phyloP scores from a whole-genome alignment of 176 grass and related monocot genomes.

The Aegilops speltoides region DNA sequence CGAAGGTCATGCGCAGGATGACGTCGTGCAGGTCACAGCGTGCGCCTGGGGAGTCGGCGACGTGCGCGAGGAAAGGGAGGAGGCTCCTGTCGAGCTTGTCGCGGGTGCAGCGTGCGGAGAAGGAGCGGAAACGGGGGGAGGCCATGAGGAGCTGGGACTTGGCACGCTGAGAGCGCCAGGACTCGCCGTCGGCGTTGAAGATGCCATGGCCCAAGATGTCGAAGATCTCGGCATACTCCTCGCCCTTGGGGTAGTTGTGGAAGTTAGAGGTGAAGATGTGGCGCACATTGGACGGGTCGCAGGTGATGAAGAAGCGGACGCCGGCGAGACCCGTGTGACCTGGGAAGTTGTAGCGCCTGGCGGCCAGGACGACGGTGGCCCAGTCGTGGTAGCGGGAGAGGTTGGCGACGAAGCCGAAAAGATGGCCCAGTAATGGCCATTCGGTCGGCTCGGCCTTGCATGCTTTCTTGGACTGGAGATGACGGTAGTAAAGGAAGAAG shows the following conservation, averaged over 20 bases:
- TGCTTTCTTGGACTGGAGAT: constrained; percentile 25
- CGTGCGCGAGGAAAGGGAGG: constrained; percentile 45
- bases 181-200: constrained; percentile 64
- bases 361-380: constrained; percentile 13
- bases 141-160: constrained; percentile 42
- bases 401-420: constrained; percentile 30
- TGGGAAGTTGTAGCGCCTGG: constrained; percentile 21
- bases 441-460: constrained; percentile 30
- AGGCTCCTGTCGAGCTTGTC: constrained; percentile 43
- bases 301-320: constrained; percentile 34
- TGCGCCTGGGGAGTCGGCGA: background rate
- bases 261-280: constrained; percentile 71
- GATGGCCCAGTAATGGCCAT: constrained; percentile 49
- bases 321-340: constrained; percentile 14
- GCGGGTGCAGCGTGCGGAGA: constrained; percentile 18
- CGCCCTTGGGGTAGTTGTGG: constrained; percentile 61
- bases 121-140: constrained; percentile 29
- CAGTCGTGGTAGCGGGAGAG: constrained; percentile 40
- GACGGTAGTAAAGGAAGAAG: background rate
- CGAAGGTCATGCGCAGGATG: constrained; percentile 70
- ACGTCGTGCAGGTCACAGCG: constrained; percentile 63
- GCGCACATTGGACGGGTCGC: constrained; percentile 57
- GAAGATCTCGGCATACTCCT: constrained; percentile 53
- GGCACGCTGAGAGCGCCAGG: constrained; percentile 47
- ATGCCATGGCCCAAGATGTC: constrained; percentile 62